phyloP scores from a whole-genome alignment of 371 early-diverging fungal genomes.

The Rhizomucor miehei region DNA sequence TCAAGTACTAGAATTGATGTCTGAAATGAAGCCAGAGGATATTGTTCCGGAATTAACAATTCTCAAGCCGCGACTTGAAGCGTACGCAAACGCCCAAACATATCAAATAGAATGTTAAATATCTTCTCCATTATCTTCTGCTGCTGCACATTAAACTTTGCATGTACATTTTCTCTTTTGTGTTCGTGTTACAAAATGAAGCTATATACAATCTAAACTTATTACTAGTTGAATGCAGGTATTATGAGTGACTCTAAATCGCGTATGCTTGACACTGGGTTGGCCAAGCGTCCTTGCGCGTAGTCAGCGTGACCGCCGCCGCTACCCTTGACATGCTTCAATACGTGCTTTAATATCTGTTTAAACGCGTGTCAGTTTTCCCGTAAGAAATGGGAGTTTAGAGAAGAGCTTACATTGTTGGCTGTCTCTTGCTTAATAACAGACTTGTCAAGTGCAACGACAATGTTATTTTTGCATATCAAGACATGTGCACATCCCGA shows the following conservation, averaged over 20 bases:
- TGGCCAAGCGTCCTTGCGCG: conserved; percentile 37
- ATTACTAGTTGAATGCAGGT: conserved; percentile 1
- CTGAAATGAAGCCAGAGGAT: too few species aligned
- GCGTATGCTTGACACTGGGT: not conserved
- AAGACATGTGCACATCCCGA: conserved; percentile 46
- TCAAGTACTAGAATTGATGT: too few species aligned
- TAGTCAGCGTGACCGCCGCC: conserved; percentile 46
- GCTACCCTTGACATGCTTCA: conserved; percentile 36
- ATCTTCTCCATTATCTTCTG: not conserved
- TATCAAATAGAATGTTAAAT: not conserved
- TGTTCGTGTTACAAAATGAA: not conserved
- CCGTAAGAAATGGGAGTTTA: not conserved
- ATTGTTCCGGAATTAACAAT: not conserved
- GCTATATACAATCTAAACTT: not conserved
- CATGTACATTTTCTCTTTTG: not conserved
- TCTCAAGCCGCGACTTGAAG: not conserved
- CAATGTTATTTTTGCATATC: conserved; percentile 45
- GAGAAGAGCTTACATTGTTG: conserved; percentile 31
- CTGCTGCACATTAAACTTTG: not conserved
- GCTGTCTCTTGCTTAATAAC: conserved; percentile 46
- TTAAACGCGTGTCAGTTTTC: not conserved
- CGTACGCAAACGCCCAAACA: not conserved
- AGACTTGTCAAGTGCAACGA: conserved; percentile 46
- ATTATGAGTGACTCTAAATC: not conserved
- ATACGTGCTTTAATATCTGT: conserved; percentile 36